Evolutionary conservation across 352 stramenopile genomes (phyloP).

Genomic region (Blastocystis sp.): DNA sequence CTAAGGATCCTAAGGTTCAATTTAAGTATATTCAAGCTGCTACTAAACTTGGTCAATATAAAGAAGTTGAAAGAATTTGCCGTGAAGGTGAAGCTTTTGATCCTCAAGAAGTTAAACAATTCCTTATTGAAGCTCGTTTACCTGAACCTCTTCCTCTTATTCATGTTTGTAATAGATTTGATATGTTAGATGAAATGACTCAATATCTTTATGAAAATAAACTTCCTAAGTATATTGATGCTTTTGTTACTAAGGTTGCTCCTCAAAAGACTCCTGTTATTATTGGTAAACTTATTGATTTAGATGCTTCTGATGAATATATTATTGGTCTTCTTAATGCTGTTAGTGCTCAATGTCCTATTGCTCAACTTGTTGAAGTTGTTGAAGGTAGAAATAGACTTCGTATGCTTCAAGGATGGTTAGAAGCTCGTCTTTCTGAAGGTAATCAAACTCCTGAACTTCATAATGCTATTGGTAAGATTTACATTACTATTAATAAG

Average conservation of each 20-base stretch:
- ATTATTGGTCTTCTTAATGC: constrained; percentile 98
- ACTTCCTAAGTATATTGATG: constrained; percentile 97
- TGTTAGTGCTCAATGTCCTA: constrained; percentile 68
- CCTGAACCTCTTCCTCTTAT: constrained; percentile 92
- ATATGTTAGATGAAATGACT: constrained; percentile 97
- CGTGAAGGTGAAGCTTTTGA: constrained; percentile 98
- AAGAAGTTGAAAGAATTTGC: constrained; percentile 95
- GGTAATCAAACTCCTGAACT: constrained; percentile 91
- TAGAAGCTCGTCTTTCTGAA: constrained; percentile 91
- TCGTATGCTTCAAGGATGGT: constrained; percentile 88
- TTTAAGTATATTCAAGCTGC: constrained; percentile 99
- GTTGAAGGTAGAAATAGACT: constrained; percentile 96
- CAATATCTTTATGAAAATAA: constrained; percentile 99
- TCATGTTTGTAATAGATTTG: constrained; percentile 94
- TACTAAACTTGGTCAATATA: constrained; percentile 97
- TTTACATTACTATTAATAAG: constrained; percentile 98
- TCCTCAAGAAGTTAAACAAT: constrained; percentile 92
- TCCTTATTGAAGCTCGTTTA: constrained; percentile 96
- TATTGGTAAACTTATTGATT: constrained; percentile 88
- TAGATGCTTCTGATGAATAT: constrained; percentile 97
- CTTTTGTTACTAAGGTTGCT: constrained; percentile 82
- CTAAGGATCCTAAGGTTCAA: constrained; percentile 83
- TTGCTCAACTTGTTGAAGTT: constrained; percentile 91
- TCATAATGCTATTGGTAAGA: constrained; percentile 99
- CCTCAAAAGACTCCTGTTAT: constrained; percentile 91